Conservation (phyloP, 176 grass and related monocot genomes). For the Bothriochloa decipiens region DNA sequence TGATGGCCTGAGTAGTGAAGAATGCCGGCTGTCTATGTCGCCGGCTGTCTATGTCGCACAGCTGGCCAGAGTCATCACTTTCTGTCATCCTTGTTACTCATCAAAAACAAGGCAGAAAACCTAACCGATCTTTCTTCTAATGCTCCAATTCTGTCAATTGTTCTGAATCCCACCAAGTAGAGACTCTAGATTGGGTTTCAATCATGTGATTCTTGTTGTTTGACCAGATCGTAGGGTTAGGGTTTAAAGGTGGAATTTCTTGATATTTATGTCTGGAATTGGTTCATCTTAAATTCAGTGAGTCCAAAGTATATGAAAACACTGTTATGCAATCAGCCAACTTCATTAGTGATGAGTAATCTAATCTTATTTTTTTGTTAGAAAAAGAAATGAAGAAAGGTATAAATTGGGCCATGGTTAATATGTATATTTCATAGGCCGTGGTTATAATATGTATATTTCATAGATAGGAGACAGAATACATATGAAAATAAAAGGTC, state of each 20-base stretch:
- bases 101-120: background rate
- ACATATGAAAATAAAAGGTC: background rate
- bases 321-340: background rate
- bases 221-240: background rate
- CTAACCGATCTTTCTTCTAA: background rate
- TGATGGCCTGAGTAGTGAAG: background rate
- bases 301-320: background rate
- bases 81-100: background rate
- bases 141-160: background rate
- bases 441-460: background rate
- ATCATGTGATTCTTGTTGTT: background rate
- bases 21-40: background rate
- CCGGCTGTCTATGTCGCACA: background rate
- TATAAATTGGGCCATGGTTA: background rate
- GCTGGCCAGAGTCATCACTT: background rate
- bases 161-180: background rate
- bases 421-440: background rate
- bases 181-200: background rate
- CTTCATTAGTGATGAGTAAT: background rate
- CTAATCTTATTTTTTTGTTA: background rate
- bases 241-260: background rate
- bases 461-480: background rate
- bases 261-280: background rate
- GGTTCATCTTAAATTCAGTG: background rate
- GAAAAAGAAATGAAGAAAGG: background rate